Evolutionary conservation across 2,329 filamentous ascomycete species (phyloP).

Genomic region (Aspergillus felis): DNA sequence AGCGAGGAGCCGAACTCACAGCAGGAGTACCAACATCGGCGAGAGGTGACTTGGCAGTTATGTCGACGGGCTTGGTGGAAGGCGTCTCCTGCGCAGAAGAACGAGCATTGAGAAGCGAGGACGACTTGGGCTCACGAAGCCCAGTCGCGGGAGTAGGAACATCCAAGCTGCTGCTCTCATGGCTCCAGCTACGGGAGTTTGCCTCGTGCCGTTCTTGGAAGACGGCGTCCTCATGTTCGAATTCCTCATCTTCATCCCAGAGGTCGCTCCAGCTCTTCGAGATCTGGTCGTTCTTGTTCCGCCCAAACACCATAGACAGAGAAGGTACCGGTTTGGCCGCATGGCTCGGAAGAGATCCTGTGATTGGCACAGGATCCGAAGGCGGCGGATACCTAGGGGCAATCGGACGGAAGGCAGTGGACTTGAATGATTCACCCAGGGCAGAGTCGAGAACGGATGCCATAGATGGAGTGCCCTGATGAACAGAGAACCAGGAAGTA

Average conservation of each 20-base stretch:
- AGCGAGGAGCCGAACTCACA: conserved; percentile 32
- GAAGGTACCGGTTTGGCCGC: conserved; percentile 59
- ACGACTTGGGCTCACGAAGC: conserved; percentile 53
- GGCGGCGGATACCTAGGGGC: conserved; percentile 46
- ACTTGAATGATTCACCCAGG: conserved; percentile 75
- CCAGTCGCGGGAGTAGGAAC: conserved; percentile 48
- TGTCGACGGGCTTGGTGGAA: conserved; percentile 12
- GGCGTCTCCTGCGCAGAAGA: conserved; percentile 33
- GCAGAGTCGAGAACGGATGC: conserved; percentile 82
- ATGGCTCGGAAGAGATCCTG: conserved; percentile 68
- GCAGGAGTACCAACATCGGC: conserved; percentile 58
- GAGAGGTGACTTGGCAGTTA: conserved; percentile 48
- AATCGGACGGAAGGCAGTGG: conserved; percentile 51
- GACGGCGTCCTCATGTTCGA: conserved; percentile 57
- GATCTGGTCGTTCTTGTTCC: conserved; percentile 65
- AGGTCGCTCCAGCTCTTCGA: conserved; percentile 99
- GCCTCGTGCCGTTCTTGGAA: conserved; percentile 58
- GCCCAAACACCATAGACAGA: conserved; percentile 76
- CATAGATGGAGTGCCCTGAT: conserved; percentile 73
- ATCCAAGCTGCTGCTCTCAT: conserved; percentile 60
- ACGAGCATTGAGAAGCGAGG: conserved; percentile 48
- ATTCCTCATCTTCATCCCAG: conserved; percentile 84
- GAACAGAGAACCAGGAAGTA: conserved; percentile 72
- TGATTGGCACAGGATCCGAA: conserved; percentile 67
- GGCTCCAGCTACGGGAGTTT: conserved; percentile 75